Conservation (phyloP, 768 basidiomycete species). For the Gloeophyllum trabeum region DNA sequence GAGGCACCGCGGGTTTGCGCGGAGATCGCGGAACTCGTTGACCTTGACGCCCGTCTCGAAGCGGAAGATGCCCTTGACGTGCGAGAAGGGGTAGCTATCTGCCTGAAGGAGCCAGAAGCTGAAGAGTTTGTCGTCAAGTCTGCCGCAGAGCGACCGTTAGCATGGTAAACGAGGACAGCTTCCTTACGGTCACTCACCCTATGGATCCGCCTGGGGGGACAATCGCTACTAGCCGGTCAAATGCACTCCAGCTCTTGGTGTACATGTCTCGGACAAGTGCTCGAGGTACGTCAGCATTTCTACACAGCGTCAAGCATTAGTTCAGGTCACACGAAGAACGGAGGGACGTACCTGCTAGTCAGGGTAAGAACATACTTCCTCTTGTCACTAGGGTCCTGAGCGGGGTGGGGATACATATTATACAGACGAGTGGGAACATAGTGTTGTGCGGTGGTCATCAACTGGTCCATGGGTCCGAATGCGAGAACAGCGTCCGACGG, state of each 20-base stretch:
- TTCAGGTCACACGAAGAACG: slow-evolving; percentile 1
- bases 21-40: slow-evolving; percentile 78
- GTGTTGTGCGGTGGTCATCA: slow-evolving; percentile 66
- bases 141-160: slow-evolving; percentile 13
- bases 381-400: slow-evolving; percentile 65
- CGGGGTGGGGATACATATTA: slow-evolving; percentile 70
- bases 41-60: slow-evolving; percentile 87
- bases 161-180: slow-evolving; percentile 2
- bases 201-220: slow-evolving; percentile 88
- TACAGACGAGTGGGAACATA: slow-evolving; percentile 69
- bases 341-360: slow-evolving; percentile 43
- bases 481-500: slow-evolving; percentile 66
- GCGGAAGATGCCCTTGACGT: slow-evolving; percentile 77
- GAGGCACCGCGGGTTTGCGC: slow-evolving; percentile 81
- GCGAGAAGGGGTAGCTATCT: slow-evolving; percentile 63
- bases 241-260: slow-evolving; percentile 88
- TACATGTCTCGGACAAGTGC: slow-evolving; percentile 85
- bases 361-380: slow-evolving; percentile 64
- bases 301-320: slow-evolving; percentile 14
- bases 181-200: slow-evolving; percentile 56
- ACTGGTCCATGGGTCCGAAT: slow-evolving; percentile 72
- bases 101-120: slow-evolving; percentile 82
- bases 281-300: slow-evolving; percentile 79
- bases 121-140: slow-evolving; percentile 88
- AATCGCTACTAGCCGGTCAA: slow-evolving; percentile 79